phyloP scores from a whole-genome alignment of 129 eudicot species.

The Centella asiatica region DNA sequence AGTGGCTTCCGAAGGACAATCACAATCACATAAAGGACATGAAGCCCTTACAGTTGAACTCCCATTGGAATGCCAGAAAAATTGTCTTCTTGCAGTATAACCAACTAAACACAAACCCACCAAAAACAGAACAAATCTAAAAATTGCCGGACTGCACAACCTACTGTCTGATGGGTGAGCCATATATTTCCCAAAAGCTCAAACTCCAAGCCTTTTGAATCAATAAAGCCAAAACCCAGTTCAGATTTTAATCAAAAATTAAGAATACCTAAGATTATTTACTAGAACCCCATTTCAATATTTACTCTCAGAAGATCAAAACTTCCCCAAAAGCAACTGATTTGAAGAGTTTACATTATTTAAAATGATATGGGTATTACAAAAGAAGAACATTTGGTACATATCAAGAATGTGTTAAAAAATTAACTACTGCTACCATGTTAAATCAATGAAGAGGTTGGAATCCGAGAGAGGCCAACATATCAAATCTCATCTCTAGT shows the following conservation, averaged over 20 bases:
- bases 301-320: background rate
- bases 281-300: background rate
- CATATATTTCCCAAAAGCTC: slow-evolving; percentile 12
- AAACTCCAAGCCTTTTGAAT: background rate
- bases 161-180: slow-evolving; percentile 21
- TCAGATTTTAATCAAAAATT: background rate
- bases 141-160: slow-evolving; percentile 10
- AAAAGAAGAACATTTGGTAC: background rate
- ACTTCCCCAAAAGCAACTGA: background rate
- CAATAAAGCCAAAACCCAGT: slow-evolving; percentile 2
- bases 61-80: slow-evolving; percentile 10
- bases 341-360: background rate
- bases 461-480: slow-evolving; percentile 1
- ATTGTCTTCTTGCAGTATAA: slow-evolving; percentile 12
- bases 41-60: slow-evolving; percentile 11
- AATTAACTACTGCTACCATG: too few species aligned
- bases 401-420: background rate
- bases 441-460: background rate
- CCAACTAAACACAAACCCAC: slow-evolving; percentile 21
- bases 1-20: slow-evolving; percentile 16
- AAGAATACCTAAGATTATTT: background rate
- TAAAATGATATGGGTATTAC: background rate
- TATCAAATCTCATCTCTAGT: background rate
- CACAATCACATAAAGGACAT: slow-evolving; percentile 40
- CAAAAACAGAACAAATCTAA: slow-evolving; percentile 24